phyloP scores from a whole-genome alignment of 176 grass and related monocot species.

The Areca catechu region DNA sequence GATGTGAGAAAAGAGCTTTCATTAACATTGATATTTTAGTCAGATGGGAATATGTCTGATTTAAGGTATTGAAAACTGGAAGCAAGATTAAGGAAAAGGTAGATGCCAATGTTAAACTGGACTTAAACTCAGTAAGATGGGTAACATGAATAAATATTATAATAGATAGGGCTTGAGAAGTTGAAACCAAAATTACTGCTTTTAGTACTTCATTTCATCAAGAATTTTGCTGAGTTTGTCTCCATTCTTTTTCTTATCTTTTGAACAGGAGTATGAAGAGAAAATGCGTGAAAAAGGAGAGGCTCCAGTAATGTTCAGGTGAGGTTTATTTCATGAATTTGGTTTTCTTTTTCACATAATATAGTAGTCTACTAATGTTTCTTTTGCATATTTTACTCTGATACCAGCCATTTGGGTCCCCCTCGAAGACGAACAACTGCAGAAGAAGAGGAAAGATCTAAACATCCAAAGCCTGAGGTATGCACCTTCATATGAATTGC shows the following conservation, averaged over 20 bases:
- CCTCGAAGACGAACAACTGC: conserved; percentile 58
- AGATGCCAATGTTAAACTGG: too few relatives aligned
- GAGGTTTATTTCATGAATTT: conserved; percentile 8
- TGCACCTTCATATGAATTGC: conserved; percentile 4
- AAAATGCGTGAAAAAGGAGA: conserved; percentile 99
- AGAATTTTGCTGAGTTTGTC: conserved; percentile 1
- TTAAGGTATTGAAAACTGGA: too few relatives aligned
- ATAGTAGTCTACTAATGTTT: not conserved
- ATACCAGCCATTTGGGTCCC: conserved; percentile 70
- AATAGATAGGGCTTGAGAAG: too few relatives aligned
- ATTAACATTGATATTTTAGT: too few relatives aligned
- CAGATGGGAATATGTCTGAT: too few relatives aligned
- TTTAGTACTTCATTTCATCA: too few relatives aligned
- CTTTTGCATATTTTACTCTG: conserved; percentile 27
- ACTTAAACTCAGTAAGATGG: too few relatives aligned
- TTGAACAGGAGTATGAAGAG: conserved; percentile 81
- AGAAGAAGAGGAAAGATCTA: conserved; percentile 73
- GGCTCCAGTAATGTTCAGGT: conserved; percentile 95
- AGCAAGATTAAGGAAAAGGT: too few relatives aligned
- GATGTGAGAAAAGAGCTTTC: too few relatives aligned
- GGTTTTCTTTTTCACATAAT: too few relatives aligned
- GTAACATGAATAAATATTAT: too few relatives aligned
- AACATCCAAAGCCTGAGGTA: conserved; percentile 78
- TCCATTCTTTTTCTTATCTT: conserved; percentile 16
- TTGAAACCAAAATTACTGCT: too few relatives aligned